Evolutionary conservation across 1,139 yeast genomes (phyloP).

Genomic region (Kodamaea derodonti): DNA sequence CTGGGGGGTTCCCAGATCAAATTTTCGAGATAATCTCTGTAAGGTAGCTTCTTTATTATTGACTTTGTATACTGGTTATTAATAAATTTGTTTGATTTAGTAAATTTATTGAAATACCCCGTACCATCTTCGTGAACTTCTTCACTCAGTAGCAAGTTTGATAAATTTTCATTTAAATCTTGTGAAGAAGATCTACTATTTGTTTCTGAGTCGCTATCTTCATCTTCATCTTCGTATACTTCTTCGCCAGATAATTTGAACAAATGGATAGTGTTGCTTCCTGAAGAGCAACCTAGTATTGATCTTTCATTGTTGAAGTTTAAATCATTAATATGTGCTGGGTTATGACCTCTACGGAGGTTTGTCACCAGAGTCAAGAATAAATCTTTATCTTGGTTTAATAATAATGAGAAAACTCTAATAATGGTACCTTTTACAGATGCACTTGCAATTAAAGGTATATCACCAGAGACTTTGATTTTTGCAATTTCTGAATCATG

Average conservation of each 20-base stretch:
- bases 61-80: constrained; percentile 38
- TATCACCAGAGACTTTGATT: constrained; percentile 48
- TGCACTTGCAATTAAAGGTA: constrained; percentile 59
- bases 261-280: constrained; percentile 66
- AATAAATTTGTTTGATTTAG: constrained; percentile 19
- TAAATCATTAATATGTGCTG: constrained; percentile 52
- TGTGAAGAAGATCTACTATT: constrained; percentile 24
- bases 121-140: constrained; percentile 14
- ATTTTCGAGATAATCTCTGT: constrained; percentile 40
- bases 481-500: constrained; percentile 52
- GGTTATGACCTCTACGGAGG: constrained; percentile 67
- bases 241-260: constrained; percentile 30
- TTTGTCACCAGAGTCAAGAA: constrained; percentile 39
- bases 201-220: constrained; percentile 7
- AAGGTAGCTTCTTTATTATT: constrained; percentile 39
- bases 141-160: constrained; percentile 36
- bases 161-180: constrained; percentile 42
- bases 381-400: constrained; percentile 12
- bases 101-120: constrained; percentile 16
- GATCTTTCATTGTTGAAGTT: constrained; percentile 49
- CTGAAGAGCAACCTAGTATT: constrained; percentile 63
- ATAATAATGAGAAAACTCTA: constrained; percentile 38
- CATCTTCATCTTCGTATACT: constrained; percentile 8
- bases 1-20: constrained; percentile 45
- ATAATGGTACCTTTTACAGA: constrained; percentile 71